Evolutionary conservation across 179 eudicot species (phyloP).

Genomic region (Vitellaria paradoxa): DNA sequence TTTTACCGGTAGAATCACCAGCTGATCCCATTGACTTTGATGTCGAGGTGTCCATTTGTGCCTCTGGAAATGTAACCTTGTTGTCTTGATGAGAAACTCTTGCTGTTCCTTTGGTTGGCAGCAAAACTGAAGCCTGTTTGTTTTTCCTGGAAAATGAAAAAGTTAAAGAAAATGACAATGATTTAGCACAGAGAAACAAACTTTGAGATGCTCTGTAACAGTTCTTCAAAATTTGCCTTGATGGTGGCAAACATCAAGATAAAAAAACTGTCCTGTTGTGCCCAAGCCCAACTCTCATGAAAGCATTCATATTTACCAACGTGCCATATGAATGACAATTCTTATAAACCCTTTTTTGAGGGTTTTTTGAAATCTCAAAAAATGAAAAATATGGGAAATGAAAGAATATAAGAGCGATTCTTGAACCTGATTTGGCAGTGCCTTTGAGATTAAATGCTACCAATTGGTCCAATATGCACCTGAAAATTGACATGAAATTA

Average conservation of each 20-base stretch:
- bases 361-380: background rate
- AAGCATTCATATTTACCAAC: background rate
- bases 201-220: background rate
- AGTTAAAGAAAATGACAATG: background rate
- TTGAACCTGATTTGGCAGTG: background rate
- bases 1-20: slow-evolving; percentile 8
- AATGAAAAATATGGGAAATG: background rate
- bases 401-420: background rate
- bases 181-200: background rate
- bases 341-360: too few relatives aligned
- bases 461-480: background rate
- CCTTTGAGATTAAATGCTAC: slow-evolving; percentile 2
- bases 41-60: background rate
- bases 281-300: background rate
- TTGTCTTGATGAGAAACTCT: background rate
- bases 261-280: background rate
- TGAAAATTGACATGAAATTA: background rate
- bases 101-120: too few relatives aligned
- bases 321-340: background rate
- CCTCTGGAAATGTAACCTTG: background rate
- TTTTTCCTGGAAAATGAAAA: background rate
- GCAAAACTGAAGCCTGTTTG: background rate
- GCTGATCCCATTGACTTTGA: slow-evolving; percentile 17
- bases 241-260: background rate
- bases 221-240: background rate